Evolutionary conservation across 305 asterid species (phyloP).

Genomic region (Solanum chacoense): DNA sequence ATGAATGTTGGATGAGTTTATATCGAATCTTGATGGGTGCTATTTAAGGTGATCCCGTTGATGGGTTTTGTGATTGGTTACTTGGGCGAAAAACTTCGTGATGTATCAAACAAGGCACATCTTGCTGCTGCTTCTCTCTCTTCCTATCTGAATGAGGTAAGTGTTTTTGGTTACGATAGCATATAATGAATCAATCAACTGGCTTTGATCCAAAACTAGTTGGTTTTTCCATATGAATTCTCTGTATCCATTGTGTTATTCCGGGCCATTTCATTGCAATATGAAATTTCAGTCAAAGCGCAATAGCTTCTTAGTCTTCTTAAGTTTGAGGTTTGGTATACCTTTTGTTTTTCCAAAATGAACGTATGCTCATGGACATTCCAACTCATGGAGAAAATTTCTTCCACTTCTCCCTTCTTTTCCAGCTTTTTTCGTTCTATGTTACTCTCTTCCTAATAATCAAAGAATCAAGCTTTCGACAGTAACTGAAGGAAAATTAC

Average conservation of each 20-base stretch:
- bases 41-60: constrained; percentile 53
- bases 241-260: neutral
- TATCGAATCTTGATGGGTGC: constrained; percentile 8
- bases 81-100: constrained; percentile 78
- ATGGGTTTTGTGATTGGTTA: constrained; percentile 61
- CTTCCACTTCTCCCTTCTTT: neutral
- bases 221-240: neutral
- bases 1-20: neutral
- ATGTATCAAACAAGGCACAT: constrained; percentile 55
- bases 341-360: neutral
- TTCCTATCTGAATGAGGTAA: constrained; percentile 78
- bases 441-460: neutral
- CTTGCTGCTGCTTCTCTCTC: constrained; percentile 66
- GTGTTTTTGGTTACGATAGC: neutral
- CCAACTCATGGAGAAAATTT: neutral
- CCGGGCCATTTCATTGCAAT: neutral
- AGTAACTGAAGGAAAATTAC: neutral
- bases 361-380: neutral
- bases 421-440: neutral
- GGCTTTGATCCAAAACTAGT: neutral
- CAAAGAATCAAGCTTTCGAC: neutral
- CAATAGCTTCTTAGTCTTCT: neutral
- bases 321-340: neutral
- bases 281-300: neutral
- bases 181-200: neutral